Base-by-base conservation (phyloP, 257 asterid genomes). In the Cynanchum wilfordii region DNA sequence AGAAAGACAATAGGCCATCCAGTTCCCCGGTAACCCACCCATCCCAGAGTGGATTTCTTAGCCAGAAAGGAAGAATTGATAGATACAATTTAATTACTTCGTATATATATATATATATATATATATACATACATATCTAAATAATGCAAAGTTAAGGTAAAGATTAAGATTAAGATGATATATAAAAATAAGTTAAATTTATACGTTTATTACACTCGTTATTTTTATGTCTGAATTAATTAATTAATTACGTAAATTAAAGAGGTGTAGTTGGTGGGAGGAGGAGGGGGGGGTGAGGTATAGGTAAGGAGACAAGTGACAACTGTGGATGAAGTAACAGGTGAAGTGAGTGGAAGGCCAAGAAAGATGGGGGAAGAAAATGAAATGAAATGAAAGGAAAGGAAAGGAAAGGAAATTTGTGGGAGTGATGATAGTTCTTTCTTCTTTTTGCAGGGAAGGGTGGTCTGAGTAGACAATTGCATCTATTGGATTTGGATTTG, bases 391-490 rank as follows among this genome's bases (percentile, higher is more conserved):
- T n/a, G n/a, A 79, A 73, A 81, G 29, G 66, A 69, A 20, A 69
- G 40, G 15, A 71, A 30, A 40, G 7, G 44, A 38, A 38, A 38
- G 45, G 45, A 40, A 47, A 51, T 73, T 73, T 73, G 81, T 72
- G 85, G 75, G 79, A 44, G 81, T 84, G 51, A 88, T 86, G 80
- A 88, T 82, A 72, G 42, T 72, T 68, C 38, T 52, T 76, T 68
- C 83, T 73, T 79, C 84, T 75, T 85, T 86, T 83, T 80, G 91
- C 87, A 82, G 89, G 50, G 24, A 62, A 77, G 80, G 84, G 83
- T 70, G 83, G 86, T 71, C 51, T 82, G 89, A 82, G 78, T 85
- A 80, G 92, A 87, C 90, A 80, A 68, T 70, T 78, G 83, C 82
- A 79, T 49, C 75, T 69, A 76, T 80, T 83, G 82, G 82, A 76